These are phyloP conservation scores for Fusarium penzigii DNA, from an alignment of 2,329 filamentous ascomycete genomes.

Conservation along the genomic window DNA sequence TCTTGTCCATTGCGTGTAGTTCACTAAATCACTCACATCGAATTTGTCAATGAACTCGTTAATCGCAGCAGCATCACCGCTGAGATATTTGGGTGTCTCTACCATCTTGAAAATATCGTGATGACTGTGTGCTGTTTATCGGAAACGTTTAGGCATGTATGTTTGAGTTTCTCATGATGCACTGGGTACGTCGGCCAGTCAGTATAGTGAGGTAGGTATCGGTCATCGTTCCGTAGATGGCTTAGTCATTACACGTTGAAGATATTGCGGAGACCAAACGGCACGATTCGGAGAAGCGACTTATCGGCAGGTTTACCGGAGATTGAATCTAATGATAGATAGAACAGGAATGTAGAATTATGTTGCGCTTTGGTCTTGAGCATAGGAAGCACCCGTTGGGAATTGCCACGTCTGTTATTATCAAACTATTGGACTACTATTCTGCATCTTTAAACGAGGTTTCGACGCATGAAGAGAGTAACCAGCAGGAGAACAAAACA, in stretches of 20 bases:
- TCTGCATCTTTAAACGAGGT: no score
- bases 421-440: no score
- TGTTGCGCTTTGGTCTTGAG: no score
- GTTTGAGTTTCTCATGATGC: not conserved
- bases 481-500: no score
- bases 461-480: no score
- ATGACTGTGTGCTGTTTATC: not conserved
- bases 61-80: conserved; percentile 75
- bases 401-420: no score
- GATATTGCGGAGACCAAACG: not conserved
- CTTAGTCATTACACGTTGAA: not conserved
- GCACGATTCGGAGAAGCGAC: not conserved
- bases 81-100: conserved; percentile 63
- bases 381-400: no score
- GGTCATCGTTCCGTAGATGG: not conserved
- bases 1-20: not conserved
- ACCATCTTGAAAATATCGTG: conserved; percentile 23
- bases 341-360: no score
- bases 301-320: not conserved
- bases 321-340: not conserved
- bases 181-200: not conserved
- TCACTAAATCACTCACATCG: conserved; percentile 66
- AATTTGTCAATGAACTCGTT: conserved; percentile 85
- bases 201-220: not conserved
- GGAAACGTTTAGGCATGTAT: not conserved